Evolutionary conservation across 2,329 filamentous ascomycete genomes (phyloP), one percentile per base, ranked within the genome.

Genomic region (Allantophomopsis lycopodina): DNA sequence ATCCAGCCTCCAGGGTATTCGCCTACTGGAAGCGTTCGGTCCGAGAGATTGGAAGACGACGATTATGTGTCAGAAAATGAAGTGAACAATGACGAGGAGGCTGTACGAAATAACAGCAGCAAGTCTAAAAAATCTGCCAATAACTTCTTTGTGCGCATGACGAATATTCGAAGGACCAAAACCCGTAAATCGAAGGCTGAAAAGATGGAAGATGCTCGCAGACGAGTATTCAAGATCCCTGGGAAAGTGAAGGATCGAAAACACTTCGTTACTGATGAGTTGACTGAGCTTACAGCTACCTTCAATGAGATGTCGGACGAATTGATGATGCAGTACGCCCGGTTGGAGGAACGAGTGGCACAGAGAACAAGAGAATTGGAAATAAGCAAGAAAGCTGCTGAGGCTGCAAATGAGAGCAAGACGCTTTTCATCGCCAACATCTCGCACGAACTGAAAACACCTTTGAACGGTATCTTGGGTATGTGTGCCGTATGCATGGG

Each of bases 361-460:
- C 78, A 88, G 55, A 71, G 88, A 40, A 95, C 88, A 0, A 74
- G 74, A 30, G 83, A 95, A 58, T 66, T 95, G 1, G 86, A 94
- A 53, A 75, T 85, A 44, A 93, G 82, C 63, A 94, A 94, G 57
- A 85, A 86, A 61, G 85, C 86, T 1, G 88, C 88, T 1, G 88
- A 94, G 58, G 83, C 84, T n/a, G 88, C 88, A 3, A 95, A 94
- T 51, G 84, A 94, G 60, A 93, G 85, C 67, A 98, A 98, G 63
- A 96, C 91, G 0, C 68, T 96, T 7, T 96, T 96, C 62, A 93
- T 98, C 46, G 91, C 91, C 14, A 96, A 96, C 51, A 94, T 96
- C 38, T 81, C 76, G 1, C 76, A 79, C 50, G 75, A 96, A 58
- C 68, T 98, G 30, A 93, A 94, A 55, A 98, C 91, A 1, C 91